Evolutionary conservation across 2,329 filamentous ascomycete species (phyloP).

Genomic region (Cladophialophora psammophila): DNA sequence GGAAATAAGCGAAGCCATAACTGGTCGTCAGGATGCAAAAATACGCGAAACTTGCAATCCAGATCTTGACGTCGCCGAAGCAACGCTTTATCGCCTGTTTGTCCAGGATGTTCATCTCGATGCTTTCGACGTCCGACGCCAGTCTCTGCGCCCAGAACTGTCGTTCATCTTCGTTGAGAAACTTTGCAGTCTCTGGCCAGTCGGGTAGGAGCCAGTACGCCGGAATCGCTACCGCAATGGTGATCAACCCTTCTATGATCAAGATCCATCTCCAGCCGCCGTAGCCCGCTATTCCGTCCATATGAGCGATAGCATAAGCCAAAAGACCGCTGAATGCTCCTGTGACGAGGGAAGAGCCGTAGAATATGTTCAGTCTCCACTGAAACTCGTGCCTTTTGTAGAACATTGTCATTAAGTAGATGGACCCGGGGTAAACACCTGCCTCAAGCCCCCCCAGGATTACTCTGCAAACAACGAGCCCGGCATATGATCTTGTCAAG

Average conservation of each 20-base stretch:
- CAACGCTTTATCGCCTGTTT: slow-evolving; percentile 40
- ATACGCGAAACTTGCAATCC: slow-evolving; percentile 39
- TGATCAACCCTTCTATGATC: slow-evolving; percentile 46
- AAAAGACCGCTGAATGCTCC: slow-evolving; percentile 57
- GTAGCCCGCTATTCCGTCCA: slow-evolving; percentile 51
- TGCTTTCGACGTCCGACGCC: slow-evolving; percentile 38
- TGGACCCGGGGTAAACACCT: slow-evolving; percentile 47
- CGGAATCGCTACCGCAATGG: slow-evolving; percentile 39
- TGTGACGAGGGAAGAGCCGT: slow-evolving; percentile 46
- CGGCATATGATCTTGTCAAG: slow-evolving; percentile 42
- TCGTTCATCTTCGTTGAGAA: slow-evolving; percentile 42
- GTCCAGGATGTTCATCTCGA: slow-evolving; percentile 42
- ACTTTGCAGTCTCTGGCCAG: slow-evolving; percentile 44
- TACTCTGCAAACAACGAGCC: slow-evolving; percentile 44
- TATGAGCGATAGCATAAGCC: slow-evolving; percentile 59
- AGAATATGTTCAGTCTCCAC: slow-evolving; percentile 45
- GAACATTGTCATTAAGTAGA: slow-evolving; percentile 38
- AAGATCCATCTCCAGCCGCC: slow-evolving; percentile 47
- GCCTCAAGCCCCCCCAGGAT: slow-evolving; percentile 46
- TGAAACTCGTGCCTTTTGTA: slow-evolving; percentile 52
- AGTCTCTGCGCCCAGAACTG: slow-evolving; percentile 48
- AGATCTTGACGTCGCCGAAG: slow-evolving; percentile 46
- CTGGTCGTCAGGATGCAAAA: slow-evolving; percentile 45
- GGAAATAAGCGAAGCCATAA: slow-evolving; percentile 45
- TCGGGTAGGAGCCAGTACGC: slow-evolving; percentile 44